phyloP scores from a whole-genome alignment of 768 basidiomycete genomes.

The Glaciozyma martinii region DNA sequence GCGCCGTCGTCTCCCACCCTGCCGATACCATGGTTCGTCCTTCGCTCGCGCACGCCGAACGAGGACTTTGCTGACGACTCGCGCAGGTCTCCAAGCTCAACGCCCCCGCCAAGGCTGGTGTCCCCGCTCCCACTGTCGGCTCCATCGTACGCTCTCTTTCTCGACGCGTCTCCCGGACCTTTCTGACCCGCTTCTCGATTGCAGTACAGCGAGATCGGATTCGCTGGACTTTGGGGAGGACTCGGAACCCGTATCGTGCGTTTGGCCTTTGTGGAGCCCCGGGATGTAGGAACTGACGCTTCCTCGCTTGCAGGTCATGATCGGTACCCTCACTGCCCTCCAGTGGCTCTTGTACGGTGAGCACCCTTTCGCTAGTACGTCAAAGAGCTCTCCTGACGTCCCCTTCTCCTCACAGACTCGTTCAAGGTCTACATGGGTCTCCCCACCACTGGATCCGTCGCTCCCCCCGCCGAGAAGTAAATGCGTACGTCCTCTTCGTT shows the following conservation, averaged over 20 bases:
- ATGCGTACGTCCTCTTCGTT: background rate
- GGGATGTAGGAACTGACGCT: background rate
- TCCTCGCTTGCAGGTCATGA: constrained; percentile 6
- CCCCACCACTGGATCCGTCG: constrained; percentile 27
- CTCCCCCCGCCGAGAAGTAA: constrained; percentile 3
- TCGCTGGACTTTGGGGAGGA: constrained; percentile 45
- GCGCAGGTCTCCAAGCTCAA: constrained; percentile 27
- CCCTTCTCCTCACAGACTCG: constrained; percentile 49
- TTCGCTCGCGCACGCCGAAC: background rate
- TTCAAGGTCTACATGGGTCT: constrained; percentile 50
- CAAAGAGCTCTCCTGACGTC: background rate
- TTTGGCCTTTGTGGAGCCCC: constrained; percentile 45
- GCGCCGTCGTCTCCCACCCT: constrained; percentile 35
- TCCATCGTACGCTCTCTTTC: background rate
- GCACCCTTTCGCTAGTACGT: constrained; percentile 56
- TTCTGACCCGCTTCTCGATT: background rate
- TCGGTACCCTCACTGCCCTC: constrained; percentile 46
- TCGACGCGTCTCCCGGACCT: background rate
- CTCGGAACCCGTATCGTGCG: constrained; percentile 64
- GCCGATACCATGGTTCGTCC: constrained; percentile 35
- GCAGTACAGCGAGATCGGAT: constrained; percentile 35
- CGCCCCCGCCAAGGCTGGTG: constrained; percentile 31
- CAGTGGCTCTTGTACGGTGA: constrained; percentile 65
- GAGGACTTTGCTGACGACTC: background rate
- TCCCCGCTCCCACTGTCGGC: constrained; percentile 33